A percentile compares a stretch with the other conserved stretches of the same genome.
Conservation (phyloP, 441 rosid species). For the Pelargonium fulgidum region DNA sequence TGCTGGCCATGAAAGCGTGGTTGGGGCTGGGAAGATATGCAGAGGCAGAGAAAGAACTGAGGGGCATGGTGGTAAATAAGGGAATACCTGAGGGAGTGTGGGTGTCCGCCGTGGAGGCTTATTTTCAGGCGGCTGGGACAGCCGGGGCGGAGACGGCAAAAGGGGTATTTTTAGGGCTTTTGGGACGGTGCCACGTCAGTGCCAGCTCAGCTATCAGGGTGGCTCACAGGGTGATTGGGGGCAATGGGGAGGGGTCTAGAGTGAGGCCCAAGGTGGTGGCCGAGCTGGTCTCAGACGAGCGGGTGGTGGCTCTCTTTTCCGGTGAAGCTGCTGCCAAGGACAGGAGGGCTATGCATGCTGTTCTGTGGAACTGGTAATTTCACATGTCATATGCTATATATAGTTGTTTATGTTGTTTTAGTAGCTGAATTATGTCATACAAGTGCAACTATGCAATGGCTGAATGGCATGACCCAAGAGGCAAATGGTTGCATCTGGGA, state of each 20-base stretch:
- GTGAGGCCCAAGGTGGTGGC: slow-evolving; percentile 65
- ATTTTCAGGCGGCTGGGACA: slow-evolving; percentile 73
- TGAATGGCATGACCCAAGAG: neutral
- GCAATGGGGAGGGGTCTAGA: slow-evolving; percentile 42
- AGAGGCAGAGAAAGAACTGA: slow-evolving; percentile 90
- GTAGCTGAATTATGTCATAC: slow-evolving; percentile 1
- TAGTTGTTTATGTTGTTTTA: slow-evolving; percentile 8
- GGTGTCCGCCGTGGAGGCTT: slow-evolving; percentile 89
- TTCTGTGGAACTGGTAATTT: slow-evolving; percentile 82
- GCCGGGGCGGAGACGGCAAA: slow-evolving; percentile 87
- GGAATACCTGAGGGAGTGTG: slow-evolving; percentile 88
- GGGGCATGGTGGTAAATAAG: slow-evolving; percentile 67
- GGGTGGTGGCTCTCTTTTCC: slow-evolving; percentile 67
- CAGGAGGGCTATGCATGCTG: slow-evolving; percentile 69
- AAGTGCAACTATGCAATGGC: too few species aligned
- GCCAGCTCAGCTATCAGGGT: slow-evolving; percentile 75
- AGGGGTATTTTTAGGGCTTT: slow-evolving; percentile 70
- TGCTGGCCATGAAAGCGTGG: slow-evolving; percentile 95
- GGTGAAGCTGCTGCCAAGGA: slow-evolving; percentile 49
- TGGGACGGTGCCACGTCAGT: slow-evolving; percentile 82
- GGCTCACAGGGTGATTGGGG: slow-evolving; percentile 54
- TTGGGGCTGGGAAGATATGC: slow-evolving; percentile 63
- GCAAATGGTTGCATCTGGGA: neutral
- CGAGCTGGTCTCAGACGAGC: slow-evolving; percentile 74
- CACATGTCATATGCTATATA: neutral